A percentile compares a stretch with the other conserved stretches of the same genome.
Conservation (phyloP, 108 stramenopile genomes). For the Cyclotella baltica region DNA sequence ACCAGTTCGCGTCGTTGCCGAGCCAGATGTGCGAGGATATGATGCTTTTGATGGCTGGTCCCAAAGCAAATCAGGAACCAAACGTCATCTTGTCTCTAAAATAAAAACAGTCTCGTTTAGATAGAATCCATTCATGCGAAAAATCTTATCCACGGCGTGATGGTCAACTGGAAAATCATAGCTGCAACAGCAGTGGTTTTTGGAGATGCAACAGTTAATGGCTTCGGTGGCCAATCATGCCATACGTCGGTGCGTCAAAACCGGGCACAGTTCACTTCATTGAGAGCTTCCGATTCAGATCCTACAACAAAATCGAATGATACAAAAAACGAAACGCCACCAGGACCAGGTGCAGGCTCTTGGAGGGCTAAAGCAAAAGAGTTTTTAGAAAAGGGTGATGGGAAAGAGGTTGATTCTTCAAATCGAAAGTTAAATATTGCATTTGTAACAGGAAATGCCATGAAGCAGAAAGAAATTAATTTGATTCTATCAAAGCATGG, state of each 20-base stretch:
- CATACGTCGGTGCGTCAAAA: not conserved
- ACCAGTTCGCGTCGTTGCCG: conserved; percentile 5
- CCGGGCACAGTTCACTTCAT: conserved; percentile 8
- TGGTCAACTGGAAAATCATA: not conserved
- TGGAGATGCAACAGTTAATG: not conserved
- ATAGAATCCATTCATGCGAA: too few species aligned
- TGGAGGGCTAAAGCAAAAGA: conserved; percentile 56
- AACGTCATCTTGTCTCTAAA: not conserved
- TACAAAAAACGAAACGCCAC: not conserved
- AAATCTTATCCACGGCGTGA: too few species aligned
- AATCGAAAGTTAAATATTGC: conserved; percentile 71
- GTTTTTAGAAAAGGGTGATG: conserved; percentile 31
- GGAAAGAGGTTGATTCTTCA: conserved; percentile 7
- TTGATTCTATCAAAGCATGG: conserved; percentile 73
- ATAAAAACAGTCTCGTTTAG: too few species aligned
- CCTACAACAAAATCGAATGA: not conserved
- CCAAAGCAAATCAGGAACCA: not conserved
- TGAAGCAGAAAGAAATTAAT: conserved; percentile 86
- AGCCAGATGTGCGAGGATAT: not conserved
- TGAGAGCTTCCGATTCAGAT: not conserved
- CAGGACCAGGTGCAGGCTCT: conserved; percentile 37
- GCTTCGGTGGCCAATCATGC: not conserved
- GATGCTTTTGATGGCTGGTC: not conserved
- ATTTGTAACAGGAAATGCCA: conserved; percentile 87
- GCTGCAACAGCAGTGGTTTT: not conserved